A percentile compares a stretch with the other conserved stretches of the same genome.
Evolutionary conservation across 2,329 filamentous ascomycete species (phyloP).

Genomic region (Fusarium temperatum): DNA sequence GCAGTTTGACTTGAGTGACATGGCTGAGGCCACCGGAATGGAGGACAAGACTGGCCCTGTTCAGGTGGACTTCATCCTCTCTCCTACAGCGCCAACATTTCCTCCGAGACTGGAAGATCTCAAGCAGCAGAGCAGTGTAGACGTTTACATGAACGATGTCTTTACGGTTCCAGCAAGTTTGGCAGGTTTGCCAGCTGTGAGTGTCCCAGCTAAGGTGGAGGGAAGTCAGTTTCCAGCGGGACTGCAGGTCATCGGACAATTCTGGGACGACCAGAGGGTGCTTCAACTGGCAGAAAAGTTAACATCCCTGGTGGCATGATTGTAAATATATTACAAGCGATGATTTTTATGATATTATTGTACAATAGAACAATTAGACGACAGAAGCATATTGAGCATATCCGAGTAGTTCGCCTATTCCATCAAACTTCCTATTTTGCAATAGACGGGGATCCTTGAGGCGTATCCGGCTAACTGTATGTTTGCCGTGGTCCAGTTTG

Average conservation of each 20-base stretch:
- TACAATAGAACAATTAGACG: slow-evolving; percentile 26
- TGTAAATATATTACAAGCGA: slow-evolving; percentile 9
- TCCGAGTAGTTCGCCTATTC: not conserved
- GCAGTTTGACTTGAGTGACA: slow-evolving; percentile 68
- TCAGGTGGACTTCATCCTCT: slow-evolving; percentile 86
- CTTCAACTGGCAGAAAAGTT: slow-evolving; percentile 65
- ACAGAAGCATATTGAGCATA: not conserved
- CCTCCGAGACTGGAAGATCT: slow-evolving; percentile 73
- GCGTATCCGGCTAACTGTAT: not conserved
- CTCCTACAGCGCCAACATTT: slow-evolving; percentile 83
- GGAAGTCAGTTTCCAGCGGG: slow-evolving; percentile 56
- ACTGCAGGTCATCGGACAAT: slow-evolving; percentile 83
- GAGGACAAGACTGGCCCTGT: slow-evolving; percentile 66
- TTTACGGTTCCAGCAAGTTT: slow-evolving; percentile 95
- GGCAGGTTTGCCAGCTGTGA: slow-evolving; percentile 89
- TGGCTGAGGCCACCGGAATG: slow-evolving; percentile 61
- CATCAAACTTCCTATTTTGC: not conserved
- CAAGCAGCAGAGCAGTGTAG: slow-evolving; percentile 64
- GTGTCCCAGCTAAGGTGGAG: slow-evolving; percentile 67
- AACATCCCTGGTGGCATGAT: slow-evolving; percentile 41
- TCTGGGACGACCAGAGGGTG: slow-evolving; percentile 75
- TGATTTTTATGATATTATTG: slow-evolving; percentile 23
- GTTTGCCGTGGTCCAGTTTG: not conserved
- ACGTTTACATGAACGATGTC: slow-evolving; percentile 91
- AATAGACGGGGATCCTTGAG: not conserved